Evolutionary conservation across 164 flowering plant genomes (phyloP).

Genomic region (Tinospora cordifolia): DNA sequence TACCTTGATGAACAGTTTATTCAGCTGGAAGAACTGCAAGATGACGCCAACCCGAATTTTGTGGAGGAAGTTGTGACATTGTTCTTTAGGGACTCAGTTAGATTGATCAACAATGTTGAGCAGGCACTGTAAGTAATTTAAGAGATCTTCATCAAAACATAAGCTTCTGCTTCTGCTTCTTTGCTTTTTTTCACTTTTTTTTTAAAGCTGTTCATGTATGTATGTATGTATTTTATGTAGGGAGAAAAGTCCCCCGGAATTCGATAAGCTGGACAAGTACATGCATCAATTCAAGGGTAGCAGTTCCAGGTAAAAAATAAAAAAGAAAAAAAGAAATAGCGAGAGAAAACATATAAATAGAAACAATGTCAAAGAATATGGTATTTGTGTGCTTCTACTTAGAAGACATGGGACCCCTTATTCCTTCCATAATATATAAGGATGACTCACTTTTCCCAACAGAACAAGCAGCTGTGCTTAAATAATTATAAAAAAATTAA

Average conservation of each 20-base stretch:
- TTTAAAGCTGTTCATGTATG: not conserved
- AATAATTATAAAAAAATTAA: too few species aligned
- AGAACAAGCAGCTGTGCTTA: not conserved
- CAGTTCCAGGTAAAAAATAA: conserved; percentile 43
- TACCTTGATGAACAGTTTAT: conserved; percentile 60
- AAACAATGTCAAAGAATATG: not conserved
- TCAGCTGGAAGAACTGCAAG: conserved; percentile 63
- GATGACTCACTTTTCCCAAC: not conserved
- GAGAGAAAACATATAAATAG: not conserved
- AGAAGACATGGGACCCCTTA: not conserved
- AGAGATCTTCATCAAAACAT: not conserved
- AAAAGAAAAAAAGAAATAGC: too few species aligned
- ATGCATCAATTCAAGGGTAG: conserved; percentile 79
- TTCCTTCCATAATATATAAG: not conserved
- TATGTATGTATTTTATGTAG: too few species aligned
- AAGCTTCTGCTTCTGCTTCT: not conserved
- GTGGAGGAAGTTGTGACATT: conserved; percentile 66
- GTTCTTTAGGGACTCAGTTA: conserved; percentile 53
- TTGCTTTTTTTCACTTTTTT: too few species aligned
- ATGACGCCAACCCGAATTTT: conserved; percentile 64
- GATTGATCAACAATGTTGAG: conserved; percentile 40
- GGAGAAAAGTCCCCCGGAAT: conserved; percentile 46
- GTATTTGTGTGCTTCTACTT: too few species aligned
- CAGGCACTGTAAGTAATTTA: conserved; percentile 44
- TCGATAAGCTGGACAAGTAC: conserved; percentile 38